Base-by-base conservation (phyloP, 345 rosid genomes). In the Camelina neglecta region DNA sequence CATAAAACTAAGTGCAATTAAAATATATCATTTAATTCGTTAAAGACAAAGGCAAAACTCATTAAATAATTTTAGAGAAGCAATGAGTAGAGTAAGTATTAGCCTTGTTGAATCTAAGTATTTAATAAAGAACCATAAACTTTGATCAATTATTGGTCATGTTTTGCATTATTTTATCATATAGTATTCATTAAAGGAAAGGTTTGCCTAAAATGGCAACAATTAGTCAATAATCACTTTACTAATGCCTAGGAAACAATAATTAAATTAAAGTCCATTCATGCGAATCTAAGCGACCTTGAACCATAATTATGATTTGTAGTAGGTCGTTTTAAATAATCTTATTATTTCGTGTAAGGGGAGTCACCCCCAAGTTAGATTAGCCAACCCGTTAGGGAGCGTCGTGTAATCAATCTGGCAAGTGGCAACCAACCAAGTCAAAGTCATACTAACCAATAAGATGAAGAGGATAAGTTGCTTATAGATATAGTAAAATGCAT, bases 111-210 rank as follows among this genome's bases (percentile, higher is more conserved):
- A 26, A 29, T 23, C 33, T 66, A 12, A 11, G 35, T 36, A 51
- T 24, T 67, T 12, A 11, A 20, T 67, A 51, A 23, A 54, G n/a
- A 24, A 39, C 39, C 51, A 61, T 54, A 54, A 54, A 24, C 41
- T 39, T 10, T 39, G 51, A 54, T 68, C 72, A 54, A 68, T 68
- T 54, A 68, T 68, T 68, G 62, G 72, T 68, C 62, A 38, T 67
- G 23, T 54, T 39, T 15, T 24, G 59, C 56, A 68, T 11, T 68
- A 54, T 39, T 68, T 54, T 55, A 54, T 55, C 5, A 6, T 68
- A 1, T 54, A 29, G 31, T 29, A 36, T n/a, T 38, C 39, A 67
- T 67, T 54, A 68, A 54, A 39, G 51, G 51, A 68, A 68, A 68
- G 51, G 39, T 41, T 68, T 39, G 60, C 51, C 72, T 68, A 54